phyloP scores from a whole-genome alignment of 345 rosid species.

The Schrenkiella parvula region DNA sequence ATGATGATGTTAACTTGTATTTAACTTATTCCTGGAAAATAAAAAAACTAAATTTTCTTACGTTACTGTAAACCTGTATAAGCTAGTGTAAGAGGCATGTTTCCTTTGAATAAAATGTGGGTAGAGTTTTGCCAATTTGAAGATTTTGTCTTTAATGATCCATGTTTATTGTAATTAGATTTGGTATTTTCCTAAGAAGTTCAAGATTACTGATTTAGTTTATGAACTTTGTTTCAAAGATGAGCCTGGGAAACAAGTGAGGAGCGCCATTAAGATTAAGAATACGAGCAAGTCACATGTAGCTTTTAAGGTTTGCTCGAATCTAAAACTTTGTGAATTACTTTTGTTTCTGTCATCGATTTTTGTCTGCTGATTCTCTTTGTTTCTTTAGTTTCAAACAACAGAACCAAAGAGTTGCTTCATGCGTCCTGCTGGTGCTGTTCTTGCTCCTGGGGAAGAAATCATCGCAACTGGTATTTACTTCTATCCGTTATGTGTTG shows the following conservation, averaged over 20 bases:
- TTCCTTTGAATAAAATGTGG: too few species aligned
- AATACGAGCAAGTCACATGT: constrained; percentile 85
- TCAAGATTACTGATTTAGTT: background rate
- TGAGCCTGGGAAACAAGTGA: constrained; percentile 95
- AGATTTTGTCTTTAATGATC: too few species aligned
- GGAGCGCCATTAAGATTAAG: constrained; percentile 89
- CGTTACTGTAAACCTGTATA: too few species aligned
- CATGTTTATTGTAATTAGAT: background rate
- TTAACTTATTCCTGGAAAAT: background rate
- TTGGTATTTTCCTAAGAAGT: background rate
- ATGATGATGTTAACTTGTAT: constrained; percentile 3
- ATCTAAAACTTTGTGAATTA: background rate
- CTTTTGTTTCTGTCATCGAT: background rate
- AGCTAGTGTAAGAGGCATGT: too few species aligned
- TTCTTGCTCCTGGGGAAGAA: constrained; percentile 84
- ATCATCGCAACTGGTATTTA: constrained; percentile 77
- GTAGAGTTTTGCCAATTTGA: too few species aligned
- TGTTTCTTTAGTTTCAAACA: constrained; percentile 71
- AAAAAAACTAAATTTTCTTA: too few species aligned
- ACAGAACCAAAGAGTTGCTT: constrained; percentile 98
- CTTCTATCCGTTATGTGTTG: background rate
- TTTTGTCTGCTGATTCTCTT: background rate
- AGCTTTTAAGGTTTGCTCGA: constrained; percentile 73
- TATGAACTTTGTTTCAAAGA: constrained; percentile 39
- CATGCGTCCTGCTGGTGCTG: constrained; percentile 95